These are phyloP conservation scores for Kalanchoe fedtschenkoi DNA, from an alignment of 164 flowering plant species.

Conservation along the genomic window DNA sequence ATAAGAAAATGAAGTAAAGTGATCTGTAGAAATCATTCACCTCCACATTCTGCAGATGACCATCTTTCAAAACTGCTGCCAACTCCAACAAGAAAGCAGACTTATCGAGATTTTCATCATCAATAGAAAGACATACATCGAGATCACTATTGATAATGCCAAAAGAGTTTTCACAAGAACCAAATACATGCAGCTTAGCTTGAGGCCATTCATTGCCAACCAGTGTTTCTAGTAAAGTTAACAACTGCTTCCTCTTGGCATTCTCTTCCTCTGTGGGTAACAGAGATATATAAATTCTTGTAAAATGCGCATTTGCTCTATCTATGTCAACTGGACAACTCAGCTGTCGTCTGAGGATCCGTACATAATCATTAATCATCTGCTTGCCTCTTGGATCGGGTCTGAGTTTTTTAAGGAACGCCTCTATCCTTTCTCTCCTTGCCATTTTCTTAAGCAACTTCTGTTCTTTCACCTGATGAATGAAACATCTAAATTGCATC, in stretches of 20 bases:
- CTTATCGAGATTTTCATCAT: slow-evolving; percentile 39
- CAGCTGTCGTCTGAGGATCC: no score
- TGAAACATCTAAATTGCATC: no score
- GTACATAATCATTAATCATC: no score
- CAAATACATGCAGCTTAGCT: slow-evolving; percentile 68
- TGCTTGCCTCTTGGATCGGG: no score
- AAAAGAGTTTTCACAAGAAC: slow-evolving; percentile 94
- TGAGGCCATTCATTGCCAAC: slow-evolving; percentile 81
- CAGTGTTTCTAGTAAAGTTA: slow-evolving; percentile 52
- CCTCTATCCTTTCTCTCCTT: no score
- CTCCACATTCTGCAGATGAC: slow-evolving; percentile 88
- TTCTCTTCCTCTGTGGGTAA: slow-evolving; percentile 85
- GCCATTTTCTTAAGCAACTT: no score
- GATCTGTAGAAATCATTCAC: slow-evolving; percentile 16
- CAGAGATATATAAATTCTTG: slow-evolving; percentile 60
- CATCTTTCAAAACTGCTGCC: slow-evolving; percentile 72
- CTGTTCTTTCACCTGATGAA: no score
- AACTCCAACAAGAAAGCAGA: slow-evolving; percentile 61
- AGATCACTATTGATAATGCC: slow-evolving; percentile 87
- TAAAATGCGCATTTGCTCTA: no score
- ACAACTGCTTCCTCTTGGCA: slow-evolving; percentile 64
- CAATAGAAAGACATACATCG: slow-evolving; percentile 83
- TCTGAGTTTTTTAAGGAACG: no score
- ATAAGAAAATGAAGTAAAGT: background rate
- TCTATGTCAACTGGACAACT: no score